Percentiles rank a stretch among this genome's conserved stretches.
Evolutionary conservation across 2,329 filamentous ascomycete genomes (phyloP).

Genomic region (Penicillium sp.): DNA sequence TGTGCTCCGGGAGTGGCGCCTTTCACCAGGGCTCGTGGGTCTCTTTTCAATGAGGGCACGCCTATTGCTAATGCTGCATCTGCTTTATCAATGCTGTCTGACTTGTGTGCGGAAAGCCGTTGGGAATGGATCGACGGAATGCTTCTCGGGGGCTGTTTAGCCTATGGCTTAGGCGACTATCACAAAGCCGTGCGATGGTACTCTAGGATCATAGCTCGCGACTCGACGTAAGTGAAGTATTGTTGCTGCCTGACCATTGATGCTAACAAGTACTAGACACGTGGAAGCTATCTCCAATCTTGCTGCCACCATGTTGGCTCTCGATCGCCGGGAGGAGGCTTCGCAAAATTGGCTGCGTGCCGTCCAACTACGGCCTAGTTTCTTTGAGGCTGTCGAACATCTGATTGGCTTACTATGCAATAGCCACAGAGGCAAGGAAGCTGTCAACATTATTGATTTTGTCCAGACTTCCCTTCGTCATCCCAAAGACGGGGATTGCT

Average conservation of each 20-base stretch:
- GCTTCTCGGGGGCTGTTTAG: slow-evolving; percentile 83
- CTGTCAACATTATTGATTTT: slow-evolving; percentile 80
- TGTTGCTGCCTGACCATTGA: neutral
- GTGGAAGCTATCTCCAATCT: slow-evolving; percentile 93
- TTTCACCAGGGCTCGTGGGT: slow-evolving; percentile 34
- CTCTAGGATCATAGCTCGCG: slow-evolving; percentile 55
- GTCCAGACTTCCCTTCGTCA: slow-evolving; percentile 72
- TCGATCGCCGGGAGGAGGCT: slow-evolving; percentile 79
- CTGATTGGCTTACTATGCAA: slow-evolving; percentile 82
- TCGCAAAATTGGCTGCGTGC: slow-evolving; percentile 81
- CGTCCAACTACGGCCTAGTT: slow-evolving; percentile 78
- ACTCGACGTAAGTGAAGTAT: slow-evolving; percentile 50
- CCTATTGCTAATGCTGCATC: slow-evolving; percentile 59
- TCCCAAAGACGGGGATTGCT: slow-evolving; percentile 47
- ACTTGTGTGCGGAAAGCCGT: slow-evolving; percentile 72
- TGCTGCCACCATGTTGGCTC: slow-evolving; percentile 80
- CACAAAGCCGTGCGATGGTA: slow-evolving; percentile 60
- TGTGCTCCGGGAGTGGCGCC: slow-evolving; percentile 31
- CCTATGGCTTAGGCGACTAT: slow-evolving; percentile 85
- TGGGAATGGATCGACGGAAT: slow-evolving; percentile 95
- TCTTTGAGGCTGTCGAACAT: slow-evolving; percentile 94
- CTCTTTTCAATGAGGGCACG: slow-evolving; percentile 37
- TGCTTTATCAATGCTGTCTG: slow-evolving; percentile 69
- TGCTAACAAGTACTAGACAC: slow-evolving; percentile 56
- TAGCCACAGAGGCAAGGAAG: slow-evolving; percentile 76